A percentile compares a stretch with the other conserved stretches of the same genome.
Evolutionary conservation across 2,329 filamentous ascomycete genomes (phyloP).

Genomic region (Monascus ruber): DNA sequence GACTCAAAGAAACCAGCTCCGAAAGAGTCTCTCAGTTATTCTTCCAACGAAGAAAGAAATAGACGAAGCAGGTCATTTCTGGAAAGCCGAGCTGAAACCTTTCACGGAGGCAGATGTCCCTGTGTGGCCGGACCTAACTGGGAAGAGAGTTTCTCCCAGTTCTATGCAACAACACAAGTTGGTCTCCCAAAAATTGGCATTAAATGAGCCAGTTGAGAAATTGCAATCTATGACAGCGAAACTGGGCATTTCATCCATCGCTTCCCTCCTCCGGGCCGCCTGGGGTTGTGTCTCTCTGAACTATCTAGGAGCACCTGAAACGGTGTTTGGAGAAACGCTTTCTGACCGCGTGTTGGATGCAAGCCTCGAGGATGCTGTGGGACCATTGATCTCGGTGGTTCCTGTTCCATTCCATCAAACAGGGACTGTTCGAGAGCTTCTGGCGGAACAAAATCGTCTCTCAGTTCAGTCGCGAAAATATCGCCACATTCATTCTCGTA

Average conservation of each 20-base stretch:
- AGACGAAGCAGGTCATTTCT: conserved; percentile 11
- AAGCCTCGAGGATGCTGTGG: conserved; percentile 16
- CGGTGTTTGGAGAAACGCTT: conserved; percentile 21
- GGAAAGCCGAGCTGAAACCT: conserved; percentile 12
- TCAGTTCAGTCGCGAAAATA: conserved; percentile 15
- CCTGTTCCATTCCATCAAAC: conserved; percentile 20
- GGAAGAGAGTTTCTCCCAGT: conserved; percentile 7
- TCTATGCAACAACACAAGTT: conserved; percentile 7
- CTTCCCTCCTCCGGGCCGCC: conserved; percentile 17
- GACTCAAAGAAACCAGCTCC: conserved; percentile 14
- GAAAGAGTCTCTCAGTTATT: conserved; percentile 15
- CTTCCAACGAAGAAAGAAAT: conserved; percentile 7
- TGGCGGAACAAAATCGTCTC: conserved; percentile 14
- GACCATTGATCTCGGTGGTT: conserved; percentile 22
- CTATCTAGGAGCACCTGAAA: conserved; percentile 16
- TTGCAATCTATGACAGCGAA: conserved; percentile 10
- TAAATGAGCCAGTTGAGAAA: conserved; percentile 8
- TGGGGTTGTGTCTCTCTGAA: conserved; percentile 17
- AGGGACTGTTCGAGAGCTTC: conserved; percentile 13
- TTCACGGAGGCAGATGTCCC: conserved; percentile 13
- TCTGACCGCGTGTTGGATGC: conserved; percentile 19
- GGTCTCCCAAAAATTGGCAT: conserved; percentile 7
- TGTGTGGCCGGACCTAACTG: conserved; percentile 18
- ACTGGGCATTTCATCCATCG: conserved; percentile 17
- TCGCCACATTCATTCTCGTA: conserved; percentile 18